Conservation (phyloP, 1,284 basidiomycete genomes). For the Sutorius eximius region DNA sequence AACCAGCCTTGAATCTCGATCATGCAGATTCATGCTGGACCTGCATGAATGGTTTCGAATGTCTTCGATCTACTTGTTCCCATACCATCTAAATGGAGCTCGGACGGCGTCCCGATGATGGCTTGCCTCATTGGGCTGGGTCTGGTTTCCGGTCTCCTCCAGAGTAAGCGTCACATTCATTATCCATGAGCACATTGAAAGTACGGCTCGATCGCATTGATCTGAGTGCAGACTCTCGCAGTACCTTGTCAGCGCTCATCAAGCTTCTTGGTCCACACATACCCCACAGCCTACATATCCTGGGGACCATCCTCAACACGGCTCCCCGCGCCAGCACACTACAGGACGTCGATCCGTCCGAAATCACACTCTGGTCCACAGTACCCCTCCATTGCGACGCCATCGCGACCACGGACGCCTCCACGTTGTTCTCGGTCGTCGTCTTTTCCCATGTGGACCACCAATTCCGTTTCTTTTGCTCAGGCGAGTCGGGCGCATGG, state of each 20-base stretch:
- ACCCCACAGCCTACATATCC: constrained; percentile 14
- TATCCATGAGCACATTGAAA: background rate
- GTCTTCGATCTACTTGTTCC: too few relatives aligned
- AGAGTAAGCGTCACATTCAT: background rate
- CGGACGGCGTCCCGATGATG: background rate
- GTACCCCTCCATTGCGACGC: constrained; percentile 5
- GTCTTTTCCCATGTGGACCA: constrained; percentile 14
- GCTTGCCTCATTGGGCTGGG: background rate
- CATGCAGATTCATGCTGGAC: too few relatives aligned
- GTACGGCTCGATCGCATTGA: constrained; percentile 13
- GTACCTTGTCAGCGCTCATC: constrained; percentile 5
- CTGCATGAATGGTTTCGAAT: too few relatives aligned
- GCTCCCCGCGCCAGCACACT: constrained; percentile 10
- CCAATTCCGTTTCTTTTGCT: constrained; percentile 23
- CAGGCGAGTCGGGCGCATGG: constrained; percentile 3
- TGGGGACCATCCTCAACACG: constrained; percentile 22
- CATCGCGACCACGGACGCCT: background rate
- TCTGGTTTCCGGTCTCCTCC: background rate
- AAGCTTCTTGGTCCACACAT: constrained; percentile 13
- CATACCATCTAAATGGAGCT: background rate
- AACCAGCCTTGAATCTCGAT: too few relatives aligned
- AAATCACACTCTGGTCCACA: constrained; percentile 18
- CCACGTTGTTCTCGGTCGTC: constrained; percentile 20
- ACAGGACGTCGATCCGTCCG: constrained; percentile 11
- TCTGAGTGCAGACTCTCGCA: background rate